Base-by-base conservation (phyloP, 1,284 basidiomycete species). In the Moniliophthora roreri region DNA sequence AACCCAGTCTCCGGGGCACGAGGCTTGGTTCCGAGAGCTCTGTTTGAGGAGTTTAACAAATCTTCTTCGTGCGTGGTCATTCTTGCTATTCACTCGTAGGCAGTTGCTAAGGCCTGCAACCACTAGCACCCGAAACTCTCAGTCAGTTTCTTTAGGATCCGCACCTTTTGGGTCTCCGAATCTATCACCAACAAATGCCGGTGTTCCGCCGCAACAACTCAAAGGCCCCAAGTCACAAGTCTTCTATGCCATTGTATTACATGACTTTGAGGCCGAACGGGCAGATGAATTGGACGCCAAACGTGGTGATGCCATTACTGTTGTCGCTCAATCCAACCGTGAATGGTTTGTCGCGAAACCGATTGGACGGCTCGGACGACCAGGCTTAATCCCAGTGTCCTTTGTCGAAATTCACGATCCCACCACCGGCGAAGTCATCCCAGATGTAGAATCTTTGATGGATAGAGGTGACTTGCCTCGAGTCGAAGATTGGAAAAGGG, bases 401-500 rank as follows among this genome's bases (percentile, higher is more conserved):
- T 99, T 98, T 68, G 95, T 99, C 58, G 90, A 98, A 71, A 89
- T 99, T 38, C 89, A 93, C 54, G 95, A 99, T 70, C 93, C 95
- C 18, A 76, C 84, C 6, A 93, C 95, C 3, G 94, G 89, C 42
- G 77, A 81, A 56, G 77, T 91, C 20, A 76, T 93, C 58, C 74
- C 80, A 20, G 87, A 94, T 58, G 80, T 96, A 5, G 81, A 86
- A 23, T 77, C 81, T 20, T 79, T 97, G 56, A 93, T 97, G 69
- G 85, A 92, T 63, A 81, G 81, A 23, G 92, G 92, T 18, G 87
- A 90, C 55, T 79, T 99, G 11, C 97, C 97, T 20, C 89, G 87
- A 60, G 95, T 99, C 11, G 96, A 98, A 67, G 95, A 98, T 60
- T 99, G 97, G 97, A 98, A 98, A 69, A 87, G 88, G 65, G 90